Conservation (phyloP, 768 basidiomycete species). For the Lactarius sanguifluus region DNA sequence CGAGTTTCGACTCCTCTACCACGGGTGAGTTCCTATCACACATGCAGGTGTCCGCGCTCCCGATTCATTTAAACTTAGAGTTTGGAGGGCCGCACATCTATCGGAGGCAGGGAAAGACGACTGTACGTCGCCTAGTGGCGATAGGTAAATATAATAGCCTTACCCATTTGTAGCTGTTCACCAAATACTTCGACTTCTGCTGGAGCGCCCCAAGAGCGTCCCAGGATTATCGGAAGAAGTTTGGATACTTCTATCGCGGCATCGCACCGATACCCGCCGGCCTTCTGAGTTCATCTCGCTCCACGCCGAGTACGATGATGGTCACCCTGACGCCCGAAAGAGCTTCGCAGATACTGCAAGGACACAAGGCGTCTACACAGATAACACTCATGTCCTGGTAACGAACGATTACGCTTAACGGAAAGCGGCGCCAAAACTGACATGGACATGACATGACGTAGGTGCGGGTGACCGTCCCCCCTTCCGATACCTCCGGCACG, state of each 20-base stretch:
- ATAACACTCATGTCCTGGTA: constrained; percentile 29
- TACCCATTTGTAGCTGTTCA: constrained; percentile 37
- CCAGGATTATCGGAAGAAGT: constrained; percentile 44
- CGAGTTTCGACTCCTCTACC: constrained; percentile 49
- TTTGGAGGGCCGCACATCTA: constrained; percentile 36
- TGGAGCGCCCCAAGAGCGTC: constrained; percentile 29
- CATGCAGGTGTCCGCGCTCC: background rate
- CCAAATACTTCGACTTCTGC: constrained; percentile 44
- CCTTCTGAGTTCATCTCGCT: constrained; percentile 70
- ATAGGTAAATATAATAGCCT: background rate
- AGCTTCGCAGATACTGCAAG: constrained; percentile 10
- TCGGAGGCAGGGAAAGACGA: constrained; percentile 32
- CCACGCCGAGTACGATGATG: constrained; percentile 46
- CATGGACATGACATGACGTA: constrained; percentile 10
- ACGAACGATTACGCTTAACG: background rate
- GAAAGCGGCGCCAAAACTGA: background rate
- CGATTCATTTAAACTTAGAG: constrained; percentile 28
- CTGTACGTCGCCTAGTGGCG: constrained; percentile 32
- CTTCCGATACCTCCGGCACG: constrained; percentile 33
- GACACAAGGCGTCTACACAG: constrained; percentile 27
- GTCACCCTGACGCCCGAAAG: background rate
- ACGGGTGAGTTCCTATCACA: constrained; percentile 53
- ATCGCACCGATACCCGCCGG: constrained; percentile 59
- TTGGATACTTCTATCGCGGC: constrained; percentile 81
- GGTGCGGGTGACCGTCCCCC: constrained; percentile 27